A percentile compares a stretch with the other conserved stretches of the same genome.
phyloP scores from a whole-genome alignment of 257 asterid genomes.

The Jaltomata sinuosa region DNA sequence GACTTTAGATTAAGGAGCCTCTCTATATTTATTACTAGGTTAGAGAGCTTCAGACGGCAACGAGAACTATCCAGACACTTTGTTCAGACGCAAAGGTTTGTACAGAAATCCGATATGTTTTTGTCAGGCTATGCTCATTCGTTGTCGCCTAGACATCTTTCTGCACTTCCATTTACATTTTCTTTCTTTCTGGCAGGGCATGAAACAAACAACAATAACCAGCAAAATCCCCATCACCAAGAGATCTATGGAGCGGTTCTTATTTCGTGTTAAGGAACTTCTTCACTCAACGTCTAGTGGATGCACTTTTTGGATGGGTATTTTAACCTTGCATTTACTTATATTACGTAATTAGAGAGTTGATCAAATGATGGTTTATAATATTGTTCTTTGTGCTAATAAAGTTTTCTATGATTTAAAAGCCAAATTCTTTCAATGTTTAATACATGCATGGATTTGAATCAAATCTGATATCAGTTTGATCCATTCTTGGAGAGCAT shows the following conservation, averaged over 20 bases:
- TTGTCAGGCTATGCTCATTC: background rate
- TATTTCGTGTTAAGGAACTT: conserved; percentile 85
- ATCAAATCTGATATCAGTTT: background rate
- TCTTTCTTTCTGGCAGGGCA: conserved; percentile 39
- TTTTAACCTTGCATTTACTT: background rate
- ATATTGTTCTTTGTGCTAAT: background rate
- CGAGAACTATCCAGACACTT: conserved; percentile 71
- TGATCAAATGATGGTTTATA: background rate
- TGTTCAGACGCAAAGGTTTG: conserved; percentile 92
- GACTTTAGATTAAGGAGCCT: conserved; percentile 3
- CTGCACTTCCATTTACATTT: background rate
- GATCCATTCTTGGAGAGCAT: background rate
- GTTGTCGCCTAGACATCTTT: background rate
- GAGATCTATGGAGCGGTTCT: conserved; percentile 84
- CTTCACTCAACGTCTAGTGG: conserved; percentile 65
- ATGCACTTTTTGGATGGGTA: conserved; percentile 89
- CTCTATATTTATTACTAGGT: conserved; percentile 30
- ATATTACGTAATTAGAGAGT: background rate
- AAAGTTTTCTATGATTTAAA: background rate
- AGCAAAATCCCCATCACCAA: conserved; percentile 75
- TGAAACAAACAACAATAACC: conserved; percentile 63
- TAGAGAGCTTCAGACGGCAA: conserved; percentile 82
- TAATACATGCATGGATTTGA: background rate
- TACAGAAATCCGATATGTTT: conserved; percentile 1
- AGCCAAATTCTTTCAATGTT: background rate